Percentiles rank a stretch among this genome's conserved stretches.
These are phyloP conservation scores for Hypholoma sublateritium DNA, from an alignment of 768 basidiomycete genomes.

Conservation along the genomic window DNA sequence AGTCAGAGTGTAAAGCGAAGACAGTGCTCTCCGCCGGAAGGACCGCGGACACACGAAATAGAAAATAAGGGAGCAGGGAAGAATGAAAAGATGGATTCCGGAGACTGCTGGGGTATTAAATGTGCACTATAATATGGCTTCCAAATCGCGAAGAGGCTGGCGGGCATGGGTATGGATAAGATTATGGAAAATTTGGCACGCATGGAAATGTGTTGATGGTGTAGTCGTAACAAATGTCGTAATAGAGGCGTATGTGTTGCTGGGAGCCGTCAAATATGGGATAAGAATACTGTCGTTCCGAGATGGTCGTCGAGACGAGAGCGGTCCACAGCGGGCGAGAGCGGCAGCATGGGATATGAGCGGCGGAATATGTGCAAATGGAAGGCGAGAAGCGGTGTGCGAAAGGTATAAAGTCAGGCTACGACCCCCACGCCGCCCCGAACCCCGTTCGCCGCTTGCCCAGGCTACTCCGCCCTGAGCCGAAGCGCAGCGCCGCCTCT, in stretches of 20 bases:
- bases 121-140: conserved; percentile 1
- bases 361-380: no score
- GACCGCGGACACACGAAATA: no score
- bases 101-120: background rate
- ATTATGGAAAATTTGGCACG: background rate
- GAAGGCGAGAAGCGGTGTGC: background rate
- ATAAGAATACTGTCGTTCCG: conserved; percentile 6
- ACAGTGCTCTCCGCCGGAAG: no score
- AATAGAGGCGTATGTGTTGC: background rate
- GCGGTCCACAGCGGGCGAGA: background rate
- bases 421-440: conserved; percentile 13
- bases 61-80: no score
- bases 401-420: background rate
- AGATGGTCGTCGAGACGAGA: background rate
- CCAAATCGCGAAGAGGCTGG: background rate
- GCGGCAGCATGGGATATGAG: background rate
- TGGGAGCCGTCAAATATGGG: background rate
- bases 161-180: background rate
- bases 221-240: conserved; percentile 1
- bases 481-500: conserved; percentile 23
- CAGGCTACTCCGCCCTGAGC: conserved; percentile 23
- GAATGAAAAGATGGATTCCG: background rate
- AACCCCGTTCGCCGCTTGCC: conserved; percentile 22
- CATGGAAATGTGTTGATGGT: background rate
- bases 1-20: no score